Evolutionary conservation across 768 basidiomycete species (phyloP), one percentile per base, ranked within the genome.

Genomic region (Scleroderma citrinum): DNA sequence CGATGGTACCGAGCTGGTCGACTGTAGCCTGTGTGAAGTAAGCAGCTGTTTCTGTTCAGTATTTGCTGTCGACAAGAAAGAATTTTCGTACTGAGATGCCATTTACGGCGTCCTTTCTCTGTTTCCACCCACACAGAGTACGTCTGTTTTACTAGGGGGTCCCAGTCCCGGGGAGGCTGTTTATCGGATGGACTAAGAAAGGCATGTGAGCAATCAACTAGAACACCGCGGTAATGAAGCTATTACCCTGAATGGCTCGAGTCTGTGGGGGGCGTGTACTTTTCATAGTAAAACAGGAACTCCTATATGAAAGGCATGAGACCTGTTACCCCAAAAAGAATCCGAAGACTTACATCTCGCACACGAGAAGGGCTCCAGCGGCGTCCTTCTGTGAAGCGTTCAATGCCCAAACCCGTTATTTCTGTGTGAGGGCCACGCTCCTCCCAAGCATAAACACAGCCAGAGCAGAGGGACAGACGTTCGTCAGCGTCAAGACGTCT

Each of bases 211-310:
- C 35, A 36, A 21, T 38, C 21, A 12, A 21, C 47, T 50, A 44
- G 49, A 16, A 42, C 32, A 21, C 19, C 24, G 37, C 31, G 24
- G 17, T 10, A 29, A 51, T 21, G 64, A 62, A 29, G n/a, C 7
- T 30, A 17, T 55, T 55, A 80, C 77, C 72, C 68, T 34, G 64
- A 59, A 48, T 74, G 69, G 48, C 67, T 68, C 4, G 69, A 65
- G 32, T 81, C 76, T 44, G 71, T 65, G 13, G 73, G 70, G 17
- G 75, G 73, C 16, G 72, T 70, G 57, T 78, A 84, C 59, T 83
- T 83, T 66, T 91, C 87, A 50, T 87, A 89, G 65, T 91, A 91
- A 60, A 89, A 90, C 21, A 91, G 71, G 58, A 91, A 91, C 60
- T 89, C 87, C 87, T 90, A 62, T 8, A 54, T 51, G 48, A 47